phyloP scores from a whole-genome alignment of 164 flowering plant species.

The Akebia trifoliata region DNA sequence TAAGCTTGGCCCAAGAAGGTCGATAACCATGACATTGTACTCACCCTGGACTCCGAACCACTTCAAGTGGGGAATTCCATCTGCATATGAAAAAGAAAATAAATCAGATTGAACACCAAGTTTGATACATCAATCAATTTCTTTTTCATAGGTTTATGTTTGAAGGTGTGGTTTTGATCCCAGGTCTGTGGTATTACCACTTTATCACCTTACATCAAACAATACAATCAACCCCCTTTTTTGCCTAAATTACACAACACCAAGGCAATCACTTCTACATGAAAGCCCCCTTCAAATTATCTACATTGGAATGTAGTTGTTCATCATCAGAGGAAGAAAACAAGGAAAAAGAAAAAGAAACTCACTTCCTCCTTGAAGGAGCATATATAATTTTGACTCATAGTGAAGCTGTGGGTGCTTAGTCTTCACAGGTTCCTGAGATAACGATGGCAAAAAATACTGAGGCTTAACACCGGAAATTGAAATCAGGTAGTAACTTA shows the following conservation, averaged over 20 bases:
- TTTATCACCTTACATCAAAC: conserved; percentile 8
- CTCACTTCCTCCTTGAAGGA: conserved; percentile 80
- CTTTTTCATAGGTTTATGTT: no score
- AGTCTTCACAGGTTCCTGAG: conserved; percentile 54
- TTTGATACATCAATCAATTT: no score
- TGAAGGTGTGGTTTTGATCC: no score
- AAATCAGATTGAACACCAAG: not conserved
- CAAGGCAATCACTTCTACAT: not conserved
- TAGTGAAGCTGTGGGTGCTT: conserved; percentile 73
- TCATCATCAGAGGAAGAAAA: not conserved
- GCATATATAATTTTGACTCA: conserved; percentile 67
- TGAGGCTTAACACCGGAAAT: no score
- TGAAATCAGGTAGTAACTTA: no score
- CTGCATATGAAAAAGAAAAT: conserved; percentile 26
- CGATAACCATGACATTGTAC: conserved; percentile 54
- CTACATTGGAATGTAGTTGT: no score
- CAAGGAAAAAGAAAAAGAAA: not conserved
- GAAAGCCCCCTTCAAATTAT: not conserved
- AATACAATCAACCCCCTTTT: no score
- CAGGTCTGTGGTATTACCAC: no score
- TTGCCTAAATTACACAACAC: not conserved
- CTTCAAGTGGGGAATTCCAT: conserved; percentile 57
- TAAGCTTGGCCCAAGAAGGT: conserved; percentile 65
- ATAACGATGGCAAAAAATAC: no score
- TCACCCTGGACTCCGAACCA: conserved; percentile 67